These are phyloP conservation scores for Sodiomyces alkalinus DNA, from an alignment of 2,329 filamentous ascomycete genomes.

Conservation along the genomic window DNA sequence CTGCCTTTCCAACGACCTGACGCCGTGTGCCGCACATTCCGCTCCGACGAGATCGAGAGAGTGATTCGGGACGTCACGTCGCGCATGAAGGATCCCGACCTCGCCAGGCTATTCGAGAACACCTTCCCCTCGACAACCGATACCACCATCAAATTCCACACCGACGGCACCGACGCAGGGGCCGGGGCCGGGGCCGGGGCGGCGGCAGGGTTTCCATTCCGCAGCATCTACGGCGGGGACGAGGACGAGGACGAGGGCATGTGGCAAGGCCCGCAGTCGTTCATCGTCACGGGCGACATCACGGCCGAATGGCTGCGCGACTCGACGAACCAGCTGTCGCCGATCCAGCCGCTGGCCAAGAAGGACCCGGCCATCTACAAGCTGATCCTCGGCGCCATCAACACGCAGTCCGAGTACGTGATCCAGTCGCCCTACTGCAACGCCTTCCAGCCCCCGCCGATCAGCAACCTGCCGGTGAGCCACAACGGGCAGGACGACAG, in stretches of 20 bases:
- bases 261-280: slow-evolving; percentile 79
- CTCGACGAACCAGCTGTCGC: slow-evolving; percentile 82
- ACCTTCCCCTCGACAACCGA: slow-evolving; percentile 86
- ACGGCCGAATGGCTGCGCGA: slow-evolving; percentile 87
- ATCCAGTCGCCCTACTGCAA: slow-evolving; percentile 96
- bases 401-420: slow-evolving; percentile 89
- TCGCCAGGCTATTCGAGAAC: slow-evolving; percentile 89
- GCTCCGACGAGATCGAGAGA: slow-evolving; percentile 71
- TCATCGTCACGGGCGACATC: slow-evolving; percentile 88
- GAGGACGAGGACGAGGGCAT: slow-evolving; percentile 36
- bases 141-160: slow-evolving; percentile 80
- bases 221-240: no score
- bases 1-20: slow-evolving; percentile 80
- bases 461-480: slow-evolving; percentile 56
- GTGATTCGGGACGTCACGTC: slow-evolving; percentile 72
- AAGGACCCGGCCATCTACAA: slow-evolving; percentile 65
- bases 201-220: no score
- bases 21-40: slow-evolving; percentile 73
- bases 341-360: slow-evolving; percentile 74
- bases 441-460: slow-evolving; percentile 87
- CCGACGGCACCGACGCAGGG: slow-evolving; percentile 33
- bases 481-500: slow-evolving; percentile 69
- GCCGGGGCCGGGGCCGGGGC: no score
- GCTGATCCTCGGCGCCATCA: slow-evolving; percentile 83
- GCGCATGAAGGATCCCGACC: slow-evolving; percentile 68